Evolutionary conservation across 83 land plant species (phyloP).

Genomic region (Thuja plicata): DNA sequence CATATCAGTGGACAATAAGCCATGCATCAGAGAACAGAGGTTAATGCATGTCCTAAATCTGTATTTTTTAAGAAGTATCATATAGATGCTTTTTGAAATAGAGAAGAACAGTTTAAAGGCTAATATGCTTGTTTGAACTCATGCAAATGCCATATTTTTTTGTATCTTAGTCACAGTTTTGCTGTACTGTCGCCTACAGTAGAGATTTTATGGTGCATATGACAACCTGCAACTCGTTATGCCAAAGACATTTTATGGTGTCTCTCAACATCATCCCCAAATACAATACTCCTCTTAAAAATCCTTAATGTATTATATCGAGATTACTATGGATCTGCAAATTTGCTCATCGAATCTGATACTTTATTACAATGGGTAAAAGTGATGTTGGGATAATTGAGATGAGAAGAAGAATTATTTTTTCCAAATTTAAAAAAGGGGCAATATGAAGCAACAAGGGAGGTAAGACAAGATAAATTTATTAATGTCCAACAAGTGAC

Average conservation of each 20-base stretch:
- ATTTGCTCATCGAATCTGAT: not conserved
- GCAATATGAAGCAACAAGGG: not conserved
- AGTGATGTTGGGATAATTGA: too few species aligned
- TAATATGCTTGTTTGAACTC: not conserved
- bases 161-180: not conserved
- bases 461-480: too few species aligned
- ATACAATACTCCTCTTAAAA: not conserved
- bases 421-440: not conserved
- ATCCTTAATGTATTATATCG: not conserved
- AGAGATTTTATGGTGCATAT: not conserved
- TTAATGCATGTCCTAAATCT: not conserved
- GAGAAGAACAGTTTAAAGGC: not conserved
- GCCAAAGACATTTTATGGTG: not conserved
- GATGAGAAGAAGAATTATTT: not conserved
- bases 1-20: not conserved
- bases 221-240: not conserved
- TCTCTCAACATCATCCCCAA: not conserved
- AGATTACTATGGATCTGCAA: not conserved
- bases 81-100: not conserved
- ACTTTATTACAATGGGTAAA: not conserved
- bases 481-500: too few species aligned
- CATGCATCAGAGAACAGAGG: not conserved
- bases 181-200: not conserved
- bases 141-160: not conserved
- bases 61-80: not conserved